These are phyloP conservation scores for Venturia asperata DNA, from an alignment of 2,329 filamentous ascomycete species.

Conservation along the genomic window DNA sequence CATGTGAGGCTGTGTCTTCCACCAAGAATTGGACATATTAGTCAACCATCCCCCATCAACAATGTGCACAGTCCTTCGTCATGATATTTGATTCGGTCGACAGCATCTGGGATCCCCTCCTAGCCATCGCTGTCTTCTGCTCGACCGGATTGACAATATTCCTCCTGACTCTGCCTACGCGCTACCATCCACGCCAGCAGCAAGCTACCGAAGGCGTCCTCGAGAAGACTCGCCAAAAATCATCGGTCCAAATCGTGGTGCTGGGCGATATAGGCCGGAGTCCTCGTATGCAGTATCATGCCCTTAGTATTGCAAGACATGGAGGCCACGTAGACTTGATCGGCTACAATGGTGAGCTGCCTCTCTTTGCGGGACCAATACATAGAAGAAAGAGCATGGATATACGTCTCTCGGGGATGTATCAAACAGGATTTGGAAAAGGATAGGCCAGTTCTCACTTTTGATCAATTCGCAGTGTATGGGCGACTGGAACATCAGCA, in stretches of 20 bases:
- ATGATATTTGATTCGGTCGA: conserved; percentile 23
- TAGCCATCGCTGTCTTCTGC: conserved; percentile 36
- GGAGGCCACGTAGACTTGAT: conserved; percentile 76
- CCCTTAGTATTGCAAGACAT: conserved; percentile 78
- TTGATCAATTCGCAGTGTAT: too few species aligned
- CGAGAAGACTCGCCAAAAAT: conserved; percentile 28
- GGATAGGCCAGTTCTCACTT: not conserved
- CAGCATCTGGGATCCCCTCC: conserved; percentile 28
- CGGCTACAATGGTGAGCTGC: conserved; percentile 66
- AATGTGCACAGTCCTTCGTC: not conserved
- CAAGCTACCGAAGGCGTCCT: conserved; percentile 7
- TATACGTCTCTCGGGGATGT: not conserved
- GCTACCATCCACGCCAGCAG: conserved; percentile 35
- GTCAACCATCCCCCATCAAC: not conserved
- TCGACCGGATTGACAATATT: conserved; percentile 45
- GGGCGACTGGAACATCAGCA: not conserved
- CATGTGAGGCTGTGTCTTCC: conserved; percentile 4
- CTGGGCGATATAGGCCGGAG: conserved; percentile 92
- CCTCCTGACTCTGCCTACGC: conserved; percentile 47
- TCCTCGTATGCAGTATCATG: conserved; percentile 98
- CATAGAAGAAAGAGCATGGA: not conserved
- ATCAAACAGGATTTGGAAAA: not conserved
- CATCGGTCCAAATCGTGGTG: conserved; percentile 73
- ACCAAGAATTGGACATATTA: not conserved
- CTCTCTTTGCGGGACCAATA: not conserved